phyloP scores from a whole-genome alignment of 202 grass and related monocot species.

The Schoenoplectus tabernaemontani region DNA sequence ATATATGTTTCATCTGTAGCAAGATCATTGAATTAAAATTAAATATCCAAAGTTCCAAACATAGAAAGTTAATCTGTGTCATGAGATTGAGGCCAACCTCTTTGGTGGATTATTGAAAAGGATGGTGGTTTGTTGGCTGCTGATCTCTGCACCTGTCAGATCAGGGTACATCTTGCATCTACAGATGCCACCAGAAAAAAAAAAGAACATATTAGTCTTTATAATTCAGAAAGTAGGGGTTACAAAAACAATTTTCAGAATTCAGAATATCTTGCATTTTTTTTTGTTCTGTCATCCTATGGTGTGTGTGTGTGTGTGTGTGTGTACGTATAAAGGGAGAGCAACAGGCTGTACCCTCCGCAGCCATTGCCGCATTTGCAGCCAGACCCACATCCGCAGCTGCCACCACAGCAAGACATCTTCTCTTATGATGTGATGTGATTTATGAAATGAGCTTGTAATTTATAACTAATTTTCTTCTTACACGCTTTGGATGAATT shows the following conservation, averaged over 20 bases:
- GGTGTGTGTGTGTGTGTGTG: background rate
- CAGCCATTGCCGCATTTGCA: slow-evolving; percentile 43
- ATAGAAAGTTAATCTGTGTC: background rate
- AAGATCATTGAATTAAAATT: background rate
- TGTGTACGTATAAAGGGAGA: background rate
- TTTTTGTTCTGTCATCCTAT: background rate
- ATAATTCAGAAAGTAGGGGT: background rate
- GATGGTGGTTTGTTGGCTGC: slow-evolving; percentile 16
- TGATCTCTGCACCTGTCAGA: background rate
- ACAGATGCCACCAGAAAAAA: slow-evolving; percentile 6
- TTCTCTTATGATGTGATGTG: slow-evolving; percentile 2
- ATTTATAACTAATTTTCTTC: background rate
- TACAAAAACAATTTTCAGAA: background rate
- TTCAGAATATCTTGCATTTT: background rate
- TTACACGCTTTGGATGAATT: background rate
- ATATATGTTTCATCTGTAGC: background rate
- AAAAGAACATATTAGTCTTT: background rate
- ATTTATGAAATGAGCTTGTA: background rate
- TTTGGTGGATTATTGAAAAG: slow-evolving; percentile 24
- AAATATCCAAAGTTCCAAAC: background rate
- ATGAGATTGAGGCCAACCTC: slow-evolving; percentile 12
- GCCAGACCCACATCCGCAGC: slow-evolving; percentile 31
- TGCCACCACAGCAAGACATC: slow-evolving; percentile 48
- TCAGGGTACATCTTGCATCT: slow-evolving; percentile 47
- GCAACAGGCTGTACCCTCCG: slow-evolving; percentile 12